Conservation (phyloP, 2,329 filamentous ascomycete genomes). For the Penicillium vulpinum region DNA sequence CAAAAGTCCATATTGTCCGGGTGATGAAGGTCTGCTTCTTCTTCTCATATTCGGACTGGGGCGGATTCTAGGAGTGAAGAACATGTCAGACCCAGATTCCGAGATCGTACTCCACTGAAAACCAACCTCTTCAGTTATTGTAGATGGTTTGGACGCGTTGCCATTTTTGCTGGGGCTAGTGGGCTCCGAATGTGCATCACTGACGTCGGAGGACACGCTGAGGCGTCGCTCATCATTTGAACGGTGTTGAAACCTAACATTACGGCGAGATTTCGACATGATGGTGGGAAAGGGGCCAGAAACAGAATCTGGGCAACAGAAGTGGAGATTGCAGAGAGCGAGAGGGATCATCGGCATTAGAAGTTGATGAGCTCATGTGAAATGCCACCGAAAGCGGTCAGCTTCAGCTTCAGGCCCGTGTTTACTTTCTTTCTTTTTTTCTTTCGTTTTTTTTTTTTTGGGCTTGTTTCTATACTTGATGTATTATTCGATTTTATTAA, state of each 20-base stretch:
- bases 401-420: constrained; percentile 5
- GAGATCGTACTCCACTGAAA: not conserved
- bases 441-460: not conserved
- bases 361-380: constrained; percentile 36
- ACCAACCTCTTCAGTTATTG: constrained; percentile 39
- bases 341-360: constrained; percentile 22
- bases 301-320: constrained; percentile 15
- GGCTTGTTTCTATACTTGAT: too few relatives aligned
- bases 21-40: constrained; percentile 98
- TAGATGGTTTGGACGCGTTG: constrained; percentile 34
- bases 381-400: constrained; percentile 31
- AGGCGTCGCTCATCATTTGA: constrained; percentile 51
- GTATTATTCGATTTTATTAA: not conserved
- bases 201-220: constrained; percentile 56
- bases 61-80: constrained; percentile 32
- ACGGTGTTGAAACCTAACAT: constrained; percentile 61
- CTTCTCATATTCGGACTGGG: constrained; percentile 82
- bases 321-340: constrained; percentile 18
- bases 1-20: constrained; percentile 93
- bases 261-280: constrained; percentile 58
- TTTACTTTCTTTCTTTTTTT: not conserved
- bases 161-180: constrained; percentile 54
- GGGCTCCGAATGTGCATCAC: constrained; percentile 52
- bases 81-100: constrained; percentile 2
- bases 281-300: constrained; percentile 20